Percentiles rank a stretch among this genome's conserved stretches.
phyloP scores from a whole-genome alignment of 2,329 filamentous ascomycete genomes.

The Niveomyces coronatus region DNA sequence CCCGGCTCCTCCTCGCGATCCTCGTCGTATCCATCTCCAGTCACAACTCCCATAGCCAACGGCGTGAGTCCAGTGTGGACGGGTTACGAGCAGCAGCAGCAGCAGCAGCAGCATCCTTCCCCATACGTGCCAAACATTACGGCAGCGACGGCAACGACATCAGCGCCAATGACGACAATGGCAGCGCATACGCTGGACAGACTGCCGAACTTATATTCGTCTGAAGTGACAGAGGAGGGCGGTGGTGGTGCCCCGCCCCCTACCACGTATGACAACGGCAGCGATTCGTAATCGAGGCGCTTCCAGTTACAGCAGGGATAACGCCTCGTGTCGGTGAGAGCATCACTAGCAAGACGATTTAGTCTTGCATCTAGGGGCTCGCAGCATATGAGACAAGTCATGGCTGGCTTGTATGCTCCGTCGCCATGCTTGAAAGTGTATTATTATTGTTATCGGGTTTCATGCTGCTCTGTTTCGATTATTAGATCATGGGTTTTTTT shows the following conservation, averaged over 20 bases:
- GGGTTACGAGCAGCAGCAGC: slow-evolving; percentile 1
- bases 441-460: no score
- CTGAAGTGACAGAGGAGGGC: not conserved
- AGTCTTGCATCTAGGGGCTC: no score
- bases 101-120: not conserved
- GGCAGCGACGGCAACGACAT: not conserved
- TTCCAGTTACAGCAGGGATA: no score
- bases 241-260: not conserved
- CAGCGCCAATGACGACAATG: not conserved
- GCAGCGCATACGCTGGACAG: slow-evolving; percentile 2
- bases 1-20: not conserved
- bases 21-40: slow-evolving; percentile 4
- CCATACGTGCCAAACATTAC: not conserved
- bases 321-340: no score
- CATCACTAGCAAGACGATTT: no score
- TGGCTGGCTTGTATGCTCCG: no score
- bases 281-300: not conserved
- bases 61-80: slow-evolving; percentile 4
- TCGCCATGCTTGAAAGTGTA: no score
- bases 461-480: no score
- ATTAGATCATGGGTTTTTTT: no score
- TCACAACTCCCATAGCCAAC: slow-evolving; percentile 2
- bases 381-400: no score
- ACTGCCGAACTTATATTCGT: slow-evolving; percentile 3
- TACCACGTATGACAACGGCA: not conserved